phyloP scores from a whole-genome alignment of 2,329 filamentous ascomycete species.

The Fusarium temperatum region DNA sequence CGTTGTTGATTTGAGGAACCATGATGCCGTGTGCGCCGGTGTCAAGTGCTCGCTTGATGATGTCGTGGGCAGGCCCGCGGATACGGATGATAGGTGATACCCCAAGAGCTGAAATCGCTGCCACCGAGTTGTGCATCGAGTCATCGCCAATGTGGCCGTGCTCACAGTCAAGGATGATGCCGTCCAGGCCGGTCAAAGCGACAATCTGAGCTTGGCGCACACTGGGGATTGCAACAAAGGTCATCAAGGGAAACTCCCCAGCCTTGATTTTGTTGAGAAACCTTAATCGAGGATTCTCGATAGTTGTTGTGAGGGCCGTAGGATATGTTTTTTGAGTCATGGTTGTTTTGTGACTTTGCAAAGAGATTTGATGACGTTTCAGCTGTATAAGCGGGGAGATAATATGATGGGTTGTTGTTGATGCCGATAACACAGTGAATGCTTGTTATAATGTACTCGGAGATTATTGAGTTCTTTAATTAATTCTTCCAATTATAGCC shows the following conservation, averaged over 20 bases:
- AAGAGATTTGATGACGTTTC: no score
- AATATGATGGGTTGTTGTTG: not conserved
- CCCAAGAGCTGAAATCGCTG: conserved; percentile 10
- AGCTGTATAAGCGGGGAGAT: not conserved
- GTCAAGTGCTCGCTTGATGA: conserved; percentile 55
- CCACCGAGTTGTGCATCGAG: conserved; percentile 9
- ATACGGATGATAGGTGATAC: conserved; percentile 26
- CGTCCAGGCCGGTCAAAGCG: conserved; percentile 58
- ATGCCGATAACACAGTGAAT: not conserved
- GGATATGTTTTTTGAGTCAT: conserved; percentile 16
- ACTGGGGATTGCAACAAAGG: conserved; percentile 59
- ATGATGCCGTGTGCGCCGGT: conserved; percentile 56
- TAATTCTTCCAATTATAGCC: not conserved
- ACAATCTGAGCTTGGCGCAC: conserved; percentile 59
- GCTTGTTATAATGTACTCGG: not conserved
- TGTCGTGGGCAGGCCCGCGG: conserved; percentile 39
- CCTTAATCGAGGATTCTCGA: conserved; percentile 53
- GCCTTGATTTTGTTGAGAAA: conserved; percentile 55
- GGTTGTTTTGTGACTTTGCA: not conserved
- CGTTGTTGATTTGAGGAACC: conserved; percentile 55
- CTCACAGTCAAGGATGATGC: conserved; percentile 57
- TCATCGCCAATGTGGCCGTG: conserved; percentile 20
- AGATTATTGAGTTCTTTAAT: not conserved
- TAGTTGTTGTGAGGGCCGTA: conserved; percentile 37
- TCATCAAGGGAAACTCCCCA: conserved; percentile 55